A percentile compares a stretch with the other conserved stretches of the same genome.
Evolutionary conservation across 2,329 filamentous ascomycete genomes (phyloP).

Genomic region (Grosmannia huntii): DNA sequence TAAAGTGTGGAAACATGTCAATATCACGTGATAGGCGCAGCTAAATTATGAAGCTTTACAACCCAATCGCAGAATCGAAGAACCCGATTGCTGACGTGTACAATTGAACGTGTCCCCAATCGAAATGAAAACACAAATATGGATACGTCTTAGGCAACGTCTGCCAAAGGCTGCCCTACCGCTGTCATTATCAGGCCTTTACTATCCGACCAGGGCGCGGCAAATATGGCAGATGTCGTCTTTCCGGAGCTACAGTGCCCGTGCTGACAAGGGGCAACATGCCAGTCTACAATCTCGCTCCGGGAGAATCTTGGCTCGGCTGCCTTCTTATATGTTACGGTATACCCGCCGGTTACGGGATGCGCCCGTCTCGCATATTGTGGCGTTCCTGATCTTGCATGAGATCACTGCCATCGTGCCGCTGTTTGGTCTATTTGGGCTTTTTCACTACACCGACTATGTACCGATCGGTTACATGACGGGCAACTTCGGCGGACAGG

Average conservation of each 20-base stretch:
- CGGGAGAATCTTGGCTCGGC: conserved; percentile 34
- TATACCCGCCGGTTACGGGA: conserved; percentile 58
- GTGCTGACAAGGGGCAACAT: neutral
- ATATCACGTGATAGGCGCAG: neutral
- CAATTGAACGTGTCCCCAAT: neutral
- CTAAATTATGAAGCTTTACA: neutral
- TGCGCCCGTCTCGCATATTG: conserved; percentile 71
- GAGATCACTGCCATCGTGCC: conserved; percentile 82
- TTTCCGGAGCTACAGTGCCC: neutral
- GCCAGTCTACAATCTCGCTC: conserved; percentile 18
- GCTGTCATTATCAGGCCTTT: neutral
- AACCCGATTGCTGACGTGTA: neutral
- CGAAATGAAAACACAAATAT: neutral
- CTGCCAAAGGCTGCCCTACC: neutral
- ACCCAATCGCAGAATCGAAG: neutral
- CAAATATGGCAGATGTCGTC: neutral
- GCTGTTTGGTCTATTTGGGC: conserved; percentile 56
- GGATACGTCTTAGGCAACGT: neutral
- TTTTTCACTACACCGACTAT: conserved; percentile 71
- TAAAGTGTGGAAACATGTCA: no score
- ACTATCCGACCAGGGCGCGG: neutral
- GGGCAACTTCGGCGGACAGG: conserved; percentile 34
- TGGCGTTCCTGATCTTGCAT: conserved; percentile 80
- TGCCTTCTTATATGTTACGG: conserved; percentile 54
- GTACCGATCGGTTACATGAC: conserved; percentile 47